Evolutionary conservation across 345 rosid genomes (phyloP), one percentile per base, ranked within the genome.

Genomic region (Boechera retrofracta): DNA sequence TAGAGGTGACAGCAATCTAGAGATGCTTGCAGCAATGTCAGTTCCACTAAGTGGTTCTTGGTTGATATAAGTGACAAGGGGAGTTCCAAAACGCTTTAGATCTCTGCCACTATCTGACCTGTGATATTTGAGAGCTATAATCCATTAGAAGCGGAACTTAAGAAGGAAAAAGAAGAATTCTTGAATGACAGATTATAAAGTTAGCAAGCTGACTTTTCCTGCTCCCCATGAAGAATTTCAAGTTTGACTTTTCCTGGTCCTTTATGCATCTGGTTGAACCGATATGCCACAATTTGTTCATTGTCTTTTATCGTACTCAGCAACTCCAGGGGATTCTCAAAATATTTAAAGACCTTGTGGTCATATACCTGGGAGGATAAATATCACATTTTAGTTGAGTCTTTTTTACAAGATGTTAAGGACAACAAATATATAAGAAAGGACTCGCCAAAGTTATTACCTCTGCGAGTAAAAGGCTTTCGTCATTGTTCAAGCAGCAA

Each of bases 401-500:
- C 70, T 9, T 38, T 38, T 67, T 58, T 13, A 16, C 56, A 41
- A 58, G 32, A 48, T 48, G 68, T 72, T 15, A 77, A 71, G 82
- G 76, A 80, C 52, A 57, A n/a, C 47, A 51, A 18, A 35, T 68
- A n/a, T 48, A 38, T 53, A 31, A 39, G 36, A 58, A 75, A 6
- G 44, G 62, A 42, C 6, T 12, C 0, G 0, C 15, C 41, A 13
- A 67, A 60, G 73, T 16, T 41, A 77, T 74, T 75, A 92, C 98
- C 89, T 94, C 97, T 15, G 92, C 92, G 71, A 94, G 87, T 73
- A 92, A 67, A 80, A 94, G 91, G 82, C 80, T 86, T 83, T 92
- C 98, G 55, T 89, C 91, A 69, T 81, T 68, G 61, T 81, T 83
- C 86, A 94, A 84, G 85, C 98, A 81, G 83, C 97, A 94, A 49